Percentiles rank a stretch among this genome's conserved stretches.
These are phyloP conservation scores for Echinochloa phyllopogon DNA, from an alignment of 176 grass and related monocot genomes.

Conservation along the genomic window DNA sequence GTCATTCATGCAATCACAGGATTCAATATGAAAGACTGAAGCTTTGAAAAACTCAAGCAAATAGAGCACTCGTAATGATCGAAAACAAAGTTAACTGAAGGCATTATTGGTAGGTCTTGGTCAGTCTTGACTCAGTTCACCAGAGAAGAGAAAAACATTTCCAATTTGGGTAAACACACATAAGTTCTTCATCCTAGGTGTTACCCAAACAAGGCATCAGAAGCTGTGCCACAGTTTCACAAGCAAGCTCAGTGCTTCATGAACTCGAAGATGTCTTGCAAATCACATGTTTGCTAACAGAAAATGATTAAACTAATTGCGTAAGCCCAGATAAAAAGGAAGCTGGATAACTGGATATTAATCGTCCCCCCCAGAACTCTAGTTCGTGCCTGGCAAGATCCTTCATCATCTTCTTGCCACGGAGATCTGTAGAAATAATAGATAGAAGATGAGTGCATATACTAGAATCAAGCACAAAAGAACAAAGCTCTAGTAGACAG, in stretches of 20 bases:
- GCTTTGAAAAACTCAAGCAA: neutral
- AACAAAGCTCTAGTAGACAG: neutral
- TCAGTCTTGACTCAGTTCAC: neutral
- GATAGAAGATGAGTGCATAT: neutral
- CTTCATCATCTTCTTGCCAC: constrained; percentile 26
- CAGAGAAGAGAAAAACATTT: neutral
- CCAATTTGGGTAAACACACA: neutral
- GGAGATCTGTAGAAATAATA: constrained; percentile 29
- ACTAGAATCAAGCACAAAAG: neutral
- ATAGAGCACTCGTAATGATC: neutral
- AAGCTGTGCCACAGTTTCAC: neutral
- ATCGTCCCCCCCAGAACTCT: neutral
- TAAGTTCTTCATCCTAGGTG: neutral
- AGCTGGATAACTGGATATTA: neutral
- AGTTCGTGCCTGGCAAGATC: constrained; percentile 38
- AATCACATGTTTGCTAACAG: neutral
- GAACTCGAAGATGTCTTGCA: neutral
- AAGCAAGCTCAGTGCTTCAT: neutral
- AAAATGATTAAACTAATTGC: neutral
- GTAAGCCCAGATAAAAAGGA: neutral
- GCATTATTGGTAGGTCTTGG: neutral
- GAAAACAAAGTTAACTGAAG: neutral
- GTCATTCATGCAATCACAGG: neutral
- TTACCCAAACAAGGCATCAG: neutral
- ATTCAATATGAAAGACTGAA: neutral